Base-by-base conservation (phyloP, 2,329 filamentous ascomycete species). In the Paracoccidioides brasiliensis region DNA sequence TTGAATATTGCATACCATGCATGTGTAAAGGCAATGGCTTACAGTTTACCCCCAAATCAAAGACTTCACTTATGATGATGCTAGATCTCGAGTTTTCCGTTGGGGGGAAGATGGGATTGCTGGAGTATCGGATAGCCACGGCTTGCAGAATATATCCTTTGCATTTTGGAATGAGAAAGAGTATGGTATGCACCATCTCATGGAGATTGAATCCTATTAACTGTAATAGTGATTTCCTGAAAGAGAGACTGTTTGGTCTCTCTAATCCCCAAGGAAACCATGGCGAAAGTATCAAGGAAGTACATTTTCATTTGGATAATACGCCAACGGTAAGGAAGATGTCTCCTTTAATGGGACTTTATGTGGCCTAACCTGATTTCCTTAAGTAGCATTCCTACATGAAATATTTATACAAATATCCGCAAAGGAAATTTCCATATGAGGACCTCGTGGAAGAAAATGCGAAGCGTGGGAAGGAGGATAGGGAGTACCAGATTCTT, bases 81-180 rank as follows among this genome's bases (percentile, higher is more conserved):
- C 93, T 55, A 82, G 90, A 64, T 90, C 87, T 58, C 83, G 91
- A 71, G 82, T 89, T 59, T 97, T 90, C 70, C 82, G 91, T 66
- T 97, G 91, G 91, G 91, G 91, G 59, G 91, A 97, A 69, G 91
- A 97, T 69, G 91, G 91, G 60, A 97, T 97, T 72, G 90, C 91
- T 56, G 91, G 91, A 68, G 90, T 97, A 33, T 95, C 77, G n/a
- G 90, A 96, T 69, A 89, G 88, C 14, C 91, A 97, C 68, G 90
- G 90, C 58, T 75, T 86, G 55, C 87, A 95, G 72, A 95, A 97
- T 70, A 86, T 97, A 70, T 88, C 87, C 3, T 96, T 97, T 76
- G 83, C 89, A 53, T 97, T 97, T 70, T 97, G 91, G 91, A 97
- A 97, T 69, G 90, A 90, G 70, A 83, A 96, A 75, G 91, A 97